phyloP scores from a whole-genome alignment of 2,329 filamentous ascomycete species.

The Xylaria multiplex region DNA sequence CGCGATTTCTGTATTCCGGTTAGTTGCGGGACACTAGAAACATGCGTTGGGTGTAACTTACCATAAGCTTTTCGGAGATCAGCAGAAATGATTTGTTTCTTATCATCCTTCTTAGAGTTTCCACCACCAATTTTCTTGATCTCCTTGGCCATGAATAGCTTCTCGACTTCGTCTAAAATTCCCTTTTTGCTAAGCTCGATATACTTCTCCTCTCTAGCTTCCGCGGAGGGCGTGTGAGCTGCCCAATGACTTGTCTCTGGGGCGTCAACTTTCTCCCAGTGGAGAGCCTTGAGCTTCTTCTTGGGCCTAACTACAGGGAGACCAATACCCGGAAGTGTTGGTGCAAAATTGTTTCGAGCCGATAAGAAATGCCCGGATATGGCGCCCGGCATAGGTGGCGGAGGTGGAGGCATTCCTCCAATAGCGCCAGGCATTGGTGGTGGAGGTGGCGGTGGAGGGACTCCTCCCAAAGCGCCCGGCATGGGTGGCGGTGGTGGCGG shows the following conservation, averaged over 20 bases:
- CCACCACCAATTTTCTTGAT: conserved; percentile 84
- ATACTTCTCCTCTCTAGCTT: conserved; percentile 95
- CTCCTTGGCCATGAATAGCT: conserved; percentile 96
- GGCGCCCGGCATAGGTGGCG: conserved; percentile 71
- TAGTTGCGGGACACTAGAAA: conserved; percentile 41
- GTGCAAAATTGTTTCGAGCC: conserved; percentile 65
- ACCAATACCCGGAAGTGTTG: conserved; percentile 69
- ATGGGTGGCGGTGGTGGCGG: conserved; percentile 56
- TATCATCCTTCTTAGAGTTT: conserved; percentile 83
- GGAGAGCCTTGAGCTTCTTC: conserved; percentile 99
- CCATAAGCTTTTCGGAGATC: conserved; percentile 89
- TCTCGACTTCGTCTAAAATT: conserved; percentile 96
- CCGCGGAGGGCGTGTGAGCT: conserved; percentile 81
- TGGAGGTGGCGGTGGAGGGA: conserved; percentile 61
- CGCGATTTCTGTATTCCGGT: conserved; percentile 73
- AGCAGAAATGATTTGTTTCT: conserved; percentile 95
- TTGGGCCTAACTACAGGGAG: conserved; percentile 88
- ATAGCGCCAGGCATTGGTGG: conserved; percentile 69
- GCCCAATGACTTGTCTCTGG: conserved; percentile 95
- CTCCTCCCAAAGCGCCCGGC: conserved; percentile 50
- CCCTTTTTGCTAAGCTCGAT: conserved; percentile 91
- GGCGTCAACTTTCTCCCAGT: conserved; percentile 98
- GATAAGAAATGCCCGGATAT: conserved; percentile 81
- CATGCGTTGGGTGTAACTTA: conserved; percentile 52
- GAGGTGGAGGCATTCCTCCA: conserved; percentile 54